Base-by-base conservation (phyloP, 1,284 basidiomycete genomes). In the Wolfiporia cocos region DNA sequence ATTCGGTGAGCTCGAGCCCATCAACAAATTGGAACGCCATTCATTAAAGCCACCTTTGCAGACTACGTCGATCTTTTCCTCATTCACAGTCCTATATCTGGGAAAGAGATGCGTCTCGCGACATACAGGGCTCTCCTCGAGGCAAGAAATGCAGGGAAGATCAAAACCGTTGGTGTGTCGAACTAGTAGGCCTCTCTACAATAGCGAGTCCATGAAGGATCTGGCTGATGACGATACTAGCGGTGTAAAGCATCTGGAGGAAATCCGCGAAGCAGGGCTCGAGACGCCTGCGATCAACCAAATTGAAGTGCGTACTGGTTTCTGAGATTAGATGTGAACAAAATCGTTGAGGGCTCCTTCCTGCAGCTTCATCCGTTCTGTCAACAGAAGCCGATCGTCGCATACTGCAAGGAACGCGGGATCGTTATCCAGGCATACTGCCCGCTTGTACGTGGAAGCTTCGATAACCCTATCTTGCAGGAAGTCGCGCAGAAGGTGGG, bases 281-380 rank as follows among this genome's bases (percentile, higher is more conserved):
- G 71, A 74, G 50, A 61, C 70, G 55, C 89, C 90, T 1, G 67
- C 78, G 1, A 76, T 92, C 35, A 91, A 92, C 61, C 90, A 93
- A 57, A 79, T 93, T 42, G 84, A 92, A 68, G 81, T 31, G 10
- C 10, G 10, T 9, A 17, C 17, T 39, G 30, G 17, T 24, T 12
- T 30, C 29, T 11, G 7, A 7, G 7, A 18, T 18, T 34, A 7
- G 17, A 14, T 18, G 32, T 17, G 9, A 15, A 34, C 11, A 9
- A n/a, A 9, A 14, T 17, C 34, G 20, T 36, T 24, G n/a, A n/a
- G n/a, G n/a, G n/a, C n/a, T n/a, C 24, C n/a, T 19, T 10, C 11
- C 6, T n/a, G 31, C 53, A 89, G 78, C 69, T 92, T 3, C 89
- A 92, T 54, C 89, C 91, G 0, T 78, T 86, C 52, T 92, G 86